Conservation (phyloP, 2,329 filamentous ascomycete genomes). For the Apiospora malaysiana region DNA sequence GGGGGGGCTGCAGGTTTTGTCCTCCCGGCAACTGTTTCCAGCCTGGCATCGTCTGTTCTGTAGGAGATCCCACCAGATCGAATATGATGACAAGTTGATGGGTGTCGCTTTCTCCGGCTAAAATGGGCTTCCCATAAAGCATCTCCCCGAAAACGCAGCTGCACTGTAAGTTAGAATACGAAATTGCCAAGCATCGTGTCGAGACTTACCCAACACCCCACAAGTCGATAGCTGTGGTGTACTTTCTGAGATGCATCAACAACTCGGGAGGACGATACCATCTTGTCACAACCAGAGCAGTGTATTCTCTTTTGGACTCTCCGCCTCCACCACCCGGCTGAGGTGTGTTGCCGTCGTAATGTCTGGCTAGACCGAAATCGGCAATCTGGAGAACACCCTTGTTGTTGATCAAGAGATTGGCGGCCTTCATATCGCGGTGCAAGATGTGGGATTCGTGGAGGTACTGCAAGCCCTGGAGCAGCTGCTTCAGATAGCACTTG, state of each 20-base stretch:
- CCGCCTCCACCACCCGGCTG: constrained; percentile 80
- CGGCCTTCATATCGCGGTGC: constrained; percentile 98
- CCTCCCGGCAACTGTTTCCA: constrained; percentile 85
- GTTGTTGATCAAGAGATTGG: constrained; percentile 96
- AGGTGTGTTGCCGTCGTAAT: constrained; percentile 87
- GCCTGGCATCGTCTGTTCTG: constrained; percentile 88
- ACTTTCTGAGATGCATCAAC: constrained; percentile 82
- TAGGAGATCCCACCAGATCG: constrained; percentile 88
- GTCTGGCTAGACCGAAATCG: constrained; percentile 92
- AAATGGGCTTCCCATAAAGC: constrained; percentile 90
- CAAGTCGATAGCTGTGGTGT: constrained; percentile 97
- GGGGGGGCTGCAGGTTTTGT: constrained; percentile 71
- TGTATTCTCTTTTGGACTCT: constrained; percentile 88
- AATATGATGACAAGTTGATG: constrained; percentile 95
- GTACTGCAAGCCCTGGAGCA: constrained; percentile 88
- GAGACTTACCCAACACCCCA: constrained; percentile 88
- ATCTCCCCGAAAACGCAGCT: constrained; percentile 99
- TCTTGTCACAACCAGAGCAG: constrained; percentile 92
- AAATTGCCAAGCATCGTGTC: constrained; percentile 26
- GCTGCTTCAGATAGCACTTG: constrained; percentile 96
- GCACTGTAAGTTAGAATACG: constrained; percentile 17
- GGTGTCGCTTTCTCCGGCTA: constrained; percentile 85
- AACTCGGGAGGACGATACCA: constrained; percentile 98
- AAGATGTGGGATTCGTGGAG: constrained; percentile 89
- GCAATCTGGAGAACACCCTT: constrained; percentile 92